A percentile compares a stretch with the other conserved stretches of the same genome.
Conservation (phyloP, 2,329 filamentous ascomycete species). For the Diplodia seriata region DNA sequence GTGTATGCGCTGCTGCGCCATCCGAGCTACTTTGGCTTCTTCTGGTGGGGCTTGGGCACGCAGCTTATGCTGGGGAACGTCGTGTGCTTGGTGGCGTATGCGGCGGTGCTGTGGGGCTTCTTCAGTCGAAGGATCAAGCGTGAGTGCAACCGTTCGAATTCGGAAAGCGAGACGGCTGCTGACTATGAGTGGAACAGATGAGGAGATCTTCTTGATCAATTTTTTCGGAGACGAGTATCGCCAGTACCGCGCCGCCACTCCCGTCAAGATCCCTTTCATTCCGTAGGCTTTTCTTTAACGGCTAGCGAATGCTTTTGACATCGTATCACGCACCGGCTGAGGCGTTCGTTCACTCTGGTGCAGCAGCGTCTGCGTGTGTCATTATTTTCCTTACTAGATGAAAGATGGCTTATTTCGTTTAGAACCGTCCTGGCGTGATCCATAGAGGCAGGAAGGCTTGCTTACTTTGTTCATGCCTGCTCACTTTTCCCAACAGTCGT, state of each 20-base stretch:
- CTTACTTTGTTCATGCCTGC: not conserved
- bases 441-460: not conserved
- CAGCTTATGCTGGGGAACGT: slow-evolving; percentile 88
- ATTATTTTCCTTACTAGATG: not conserved
- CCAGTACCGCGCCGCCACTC: slow-evolving; percentile 72
- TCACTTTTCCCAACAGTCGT: not conserved
- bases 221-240: slow-evolving; percentile 86
- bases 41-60: slow-evolving; percentile 97
- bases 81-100: slow-evolving; percentile 77
- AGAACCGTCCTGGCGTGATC: slow-evolving; percentile 2
- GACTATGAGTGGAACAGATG: slow-evolving; percentile 56
- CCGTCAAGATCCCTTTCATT: slow-evolving; percentile 83
- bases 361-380: not conserved
- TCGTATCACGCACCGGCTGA: slow-evolving; percentile 1
- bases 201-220: slow-evolving; percentile 75
- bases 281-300: not conserved
- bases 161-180: not conserved
- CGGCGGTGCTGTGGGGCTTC: slow-evolving; percentile 81
- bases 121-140: slow-evolving; percentile 74
- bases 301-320: not conserved
- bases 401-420: slow-evolving; percentile 5
- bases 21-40: slow-evolving; percentile 97
- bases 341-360: not conserved
- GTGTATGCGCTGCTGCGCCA: slow-evolving; percentile 80
- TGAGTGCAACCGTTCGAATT: slow-evolving; percentile 48